Percentiles rank a stretch among this genome's conserved stretches.
Evolutionary conservation across 73 alveolate genomes (phyloP).

Genomic region (Tetrahymena thermophila): DNA sequence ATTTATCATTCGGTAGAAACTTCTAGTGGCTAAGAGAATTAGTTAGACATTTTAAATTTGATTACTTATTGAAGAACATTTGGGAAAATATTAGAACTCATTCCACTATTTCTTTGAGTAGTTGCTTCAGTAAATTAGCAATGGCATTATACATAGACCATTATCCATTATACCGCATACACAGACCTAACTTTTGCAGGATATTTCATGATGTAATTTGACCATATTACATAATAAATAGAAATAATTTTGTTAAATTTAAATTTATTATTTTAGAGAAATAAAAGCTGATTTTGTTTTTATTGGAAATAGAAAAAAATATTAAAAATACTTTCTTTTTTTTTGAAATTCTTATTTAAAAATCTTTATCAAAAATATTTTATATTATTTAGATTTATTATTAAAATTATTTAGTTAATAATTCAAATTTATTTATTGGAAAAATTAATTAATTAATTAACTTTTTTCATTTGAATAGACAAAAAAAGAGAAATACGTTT

Average conservation of each 20-base stretch:
- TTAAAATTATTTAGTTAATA: no score
- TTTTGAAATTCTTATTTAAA: no score
- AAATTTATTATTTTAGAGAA: no score
- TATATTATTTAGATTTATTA: no score
- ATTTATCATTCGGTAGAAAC: constrained; percentile 40
- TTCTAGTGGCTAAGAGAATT: constrained; percentile 31
- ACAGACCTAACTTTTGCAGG: constrained; percentile 19
- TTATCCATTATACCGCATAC: constrained; percentile 20
- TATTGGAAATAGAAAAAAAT: no score
- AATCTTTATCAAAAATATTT: no score
- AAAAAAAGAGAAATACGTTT: neutral
- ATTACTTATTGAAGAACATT: constrained; percentile 18
- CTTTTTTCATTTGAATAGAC: neutral
- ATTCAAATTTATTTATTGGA: neutral
- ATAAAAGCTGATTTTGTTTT: no score
- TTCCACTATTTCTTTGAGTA: neutral
- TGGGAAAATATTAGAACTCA: constrained; percentile 28
- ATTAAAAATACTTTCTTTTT: no score
- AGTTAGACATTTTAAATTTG: constrained; percentile 6
- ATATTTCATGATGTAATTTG: neutral
- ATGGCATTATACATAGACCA: constrained; percentile 41
- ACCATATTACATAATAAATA: neutral
- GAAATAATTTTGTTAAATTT: no score
- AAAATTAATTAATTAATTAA: no score
- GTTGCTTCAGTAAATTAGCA: constrained; percentile 28